These are phyloP conservation scores for Thielaviopsis ethacetica DNA, from an alignment of 2,329 filamentous ascomycete species.

Conservation along the genomic window DNA sequence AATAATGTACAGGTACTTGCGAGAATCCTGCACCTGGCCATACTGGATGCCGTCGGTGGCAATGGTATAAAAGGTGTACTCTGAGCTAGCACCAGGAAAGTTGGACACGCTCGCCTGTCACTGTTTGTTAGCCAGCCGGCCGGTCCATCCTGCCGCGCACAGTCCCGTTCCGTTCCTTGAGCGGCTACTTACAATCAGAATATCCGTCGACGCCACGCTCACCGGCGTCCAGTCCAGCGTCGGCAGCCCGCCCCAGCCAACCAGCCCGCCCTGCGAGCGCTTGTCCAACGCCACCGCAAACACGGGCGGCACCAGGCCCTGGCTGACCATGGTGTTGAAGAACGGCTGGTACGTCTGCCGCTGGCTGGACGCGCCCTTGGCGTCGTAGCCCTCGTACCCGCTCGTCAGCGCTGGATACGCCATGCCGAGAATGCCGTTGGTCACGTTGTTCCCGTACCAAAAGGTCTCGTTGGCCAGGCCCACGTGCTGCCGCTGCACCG, in stretches of 20 bases:
- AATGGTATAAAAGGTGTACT: slow-evolving; percentile 37
- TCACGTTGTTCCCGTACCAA: slow-evolving; percentile 36
- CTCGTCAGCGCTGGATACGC: slow-evolving; percentile 34
- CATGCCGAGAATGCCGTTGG: slow-evolving; percentile 33
- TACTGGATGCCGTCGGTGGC: slow-evolving; percentile 31
- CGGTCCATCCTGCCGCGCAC: too few species aligned
- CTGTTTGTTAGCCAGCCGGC: too few species aligned
- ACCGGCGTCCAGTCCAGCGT: slow-evolving; percentile 19
- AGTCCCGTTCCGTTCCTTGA: too few species aligned
- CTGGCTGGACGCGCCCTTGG: background rate
- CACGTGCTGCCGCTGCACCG: slow-evolving; percentile 29
- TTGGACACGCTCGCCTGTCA: slow-evolving; percentile 28
- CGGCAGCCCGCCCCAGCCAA: slow-evolving; percentile 32
- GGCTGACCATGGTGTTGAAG: slow-evolving; percentile 30
- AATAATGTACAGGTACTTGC: slow-evolving; percentile 32
- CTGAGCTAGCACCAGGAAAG: slow-evolving; percentile 12
- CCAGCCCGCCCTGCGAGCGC: slow-evolving; percentile 28
- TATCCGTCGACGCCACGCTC: slow-evolving; percentile 22
- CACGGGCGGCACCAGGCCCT: slow-evolving; percentile 27
- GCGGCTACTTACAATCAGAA: slow-evolving; percentile 29
- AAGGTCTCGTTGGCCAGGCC: slow-evolving; percentile 31
- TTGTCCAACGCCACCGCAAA: slow-evolving; percentile 33
- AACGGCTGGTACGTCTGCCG: slow-evolving; percentile 30
- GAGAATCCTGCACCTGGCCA: slow-evolving; percentile 24
- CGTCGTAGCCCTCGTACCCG: slow-evolving; percentile 20